Conservation (phyloP, 148 eudicot genomes). For the Chenopodium berlandieri region DNA sequence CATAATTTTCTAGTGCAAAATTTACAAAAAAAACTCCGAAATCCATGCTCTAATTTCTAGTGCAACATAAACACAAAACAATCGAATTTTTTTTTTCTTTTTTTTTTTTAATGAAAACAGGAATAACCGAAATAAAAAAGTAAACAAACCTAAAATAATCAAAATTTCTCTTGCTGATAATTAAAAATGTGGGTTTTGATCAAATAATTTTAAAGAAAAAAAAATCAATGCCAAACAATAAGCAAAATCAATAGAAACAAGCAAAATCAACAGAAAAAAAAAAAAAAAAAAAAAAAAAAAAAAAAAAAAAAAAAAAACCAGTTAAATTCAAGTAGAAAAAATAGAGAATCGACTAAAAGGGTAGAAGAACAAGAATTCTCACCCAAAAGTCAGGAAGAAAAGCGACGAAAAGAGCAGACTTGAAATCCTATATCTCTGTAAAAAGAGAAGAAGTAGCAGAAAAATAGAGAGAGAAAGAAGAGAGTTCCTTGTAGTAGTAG, state of each 20-base stretch:
- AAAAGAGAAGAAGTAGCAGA: neutral
- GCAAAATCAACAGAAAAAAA: constrained; percentile 4
- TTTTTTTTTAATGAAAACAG: too few species aligned
- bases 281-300: too few species aligned
- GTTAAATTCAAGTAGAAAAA: neutral
- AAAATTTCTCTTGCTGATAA: too few species aligned
- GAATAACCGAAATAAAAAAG: too few species aligned
- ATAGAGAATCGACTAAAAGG: neutral
- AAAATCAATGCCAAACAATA: neutral
- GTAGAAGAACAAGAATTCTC: constrained; percentile 11
- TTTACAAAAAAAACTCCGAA: too few species aligned
- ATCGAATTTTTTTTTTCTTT: too few species aligned
- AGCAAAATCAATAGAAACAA: neutral
- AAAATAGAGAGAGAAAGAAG: neutral
- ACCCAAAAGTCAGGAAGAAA: constrained; percentile 17
- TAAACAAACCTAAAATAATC: too few species aligned
- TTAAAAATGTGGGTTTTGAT: too few species aligned
- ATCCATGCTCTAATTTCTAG: too few species aligned
- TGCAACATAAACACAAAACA: too few species aligned
- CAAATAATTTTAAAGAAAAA: too few species aligned
- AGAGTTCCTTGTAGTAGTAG: neutral
- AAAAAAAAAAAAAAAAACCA: neutral
- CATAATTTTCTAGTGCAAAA: too few species aligned
- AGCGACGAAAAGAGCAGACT: neutral
- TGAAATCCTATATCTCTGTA: neutral